Percentiles rank a stretch among this genome's conserved stretches.
Evolutionary conservation across 2,329 filamentous ascomycete genomes (phyloP).

Genomic region (Diaporthe sp.): DNA sequence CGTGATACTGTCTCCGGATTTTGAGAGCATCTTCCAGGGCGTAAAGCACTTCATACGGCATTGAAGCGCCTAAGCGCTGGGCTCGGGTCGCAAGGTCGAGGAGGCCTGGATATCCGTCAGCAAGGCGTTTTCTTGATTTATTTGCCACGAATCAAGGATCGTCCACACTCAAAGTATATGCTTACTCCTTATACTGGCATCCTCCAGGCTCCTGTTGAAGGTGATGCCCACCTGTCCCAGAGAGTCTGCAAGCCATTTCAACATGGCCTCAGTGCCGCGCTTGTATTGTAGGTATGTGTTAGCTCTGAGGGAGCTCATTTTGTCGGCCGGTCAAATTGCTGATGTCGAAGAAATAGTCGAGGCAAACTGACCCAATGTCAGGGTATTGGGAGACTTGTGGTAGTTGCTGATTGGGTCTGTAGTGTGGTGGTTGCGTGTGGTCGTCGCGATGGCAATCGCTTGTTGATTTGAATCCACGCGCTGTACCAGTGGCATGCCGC

Average conservation of each 20-base stretch:
- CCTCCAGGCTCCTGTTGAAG: background rate
- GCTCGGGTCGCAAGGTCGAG: background rate
- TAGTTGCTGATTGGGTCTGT: too few species aligned
- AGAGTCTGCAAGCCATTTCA: background rate
- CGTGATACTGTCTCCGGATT: background rate
- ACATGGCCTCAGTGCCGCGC: background rate
- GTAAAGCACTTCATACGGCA: background rate
- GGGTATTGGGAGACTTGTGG: too few species aligned
- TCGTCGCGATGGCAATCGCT: background rate
- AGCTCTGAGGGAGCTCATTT: background rate
- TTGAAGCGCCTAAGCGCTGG: background rate
- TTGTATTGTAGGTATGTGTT: background rate
- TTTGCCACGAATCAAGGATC: too few species aligned
- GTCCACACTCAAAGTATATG: too few species aligned
- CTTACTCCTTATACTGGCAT: background rate
- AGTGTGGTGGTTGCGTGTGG: too few species aligned
- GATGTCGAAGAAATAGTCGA: too few species aligned
- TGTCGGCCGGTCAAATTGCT: background rate
- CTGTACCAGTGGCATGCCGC: background rate
- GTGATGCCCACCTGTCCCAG: background rate
- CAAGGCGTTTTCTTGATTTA: background rate
- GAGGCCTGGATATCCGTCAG: background rate
- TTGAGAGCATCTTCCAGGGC: conserved; percentile 1
- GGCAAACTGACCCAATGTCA: too few species aligned
- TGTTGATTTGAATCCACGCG: background rate